phyloP scores from a whole-genome alignment of 768 basidiomycete genomes.

The Boletus huronensis region DNA sequence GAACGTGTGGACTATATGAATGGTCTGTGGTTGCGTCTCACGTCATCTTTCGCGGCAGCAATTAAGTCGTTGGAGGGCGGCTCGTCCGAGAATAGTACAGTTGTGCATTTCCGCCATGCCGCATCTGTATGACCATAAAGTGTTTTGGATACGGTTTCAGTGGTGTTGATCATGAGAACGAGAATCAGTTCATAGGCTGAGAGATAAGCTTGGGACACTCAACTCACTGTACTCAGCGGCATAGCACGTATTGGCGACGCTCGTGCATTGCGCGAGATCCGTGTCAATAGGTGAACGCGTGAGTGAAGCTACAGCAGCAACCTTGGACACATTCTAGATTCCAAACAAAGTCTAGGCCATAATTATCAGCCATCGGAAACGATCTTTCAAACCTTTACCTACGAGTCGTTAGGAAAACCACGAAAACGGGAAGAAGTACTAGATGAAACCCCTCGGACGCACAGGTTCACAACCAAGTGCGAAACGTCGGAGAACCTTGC shows the following conservation, averaged over 20 bases:
- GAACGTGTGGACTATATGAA: no score
- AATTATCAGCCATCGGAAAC: background rate
- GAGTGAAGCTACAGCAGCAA: background rate
- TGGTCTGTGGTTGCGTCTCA: background rate
- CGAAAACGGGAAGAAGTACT: background rate
- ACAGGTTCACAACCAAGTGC: no score
- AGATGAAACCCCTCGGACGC: background rate
- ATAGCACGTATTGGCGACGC: no score
- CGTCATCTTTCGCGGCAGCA: background rate
- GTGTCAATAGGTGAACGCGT: background rate
- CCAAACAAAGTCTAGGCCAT: background rate
- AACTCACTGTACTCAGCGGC: background rate
- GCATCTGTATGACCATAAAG: background rate
- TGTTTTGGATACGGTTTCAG: background rate
- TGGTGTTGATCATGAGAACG: background rate
- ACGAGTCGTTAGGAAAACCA: background rate
- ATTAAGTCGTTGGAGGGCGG: background rate
- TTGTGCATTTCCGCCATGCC: background rate
- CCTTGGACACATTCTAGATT: no score
- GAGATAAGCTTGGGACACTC: background rate
- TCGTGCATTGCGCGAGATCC: background rate
- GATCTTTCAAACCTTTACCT: background rate
- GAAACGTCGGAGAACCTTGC: background rate
- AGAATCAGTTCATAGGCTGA: background rate
- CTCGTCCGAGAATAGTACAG: background rate